Evolutionary conservation across 805 yeast species (phyloP).

Genomic region (Lipomyces japonicus): DNA sequence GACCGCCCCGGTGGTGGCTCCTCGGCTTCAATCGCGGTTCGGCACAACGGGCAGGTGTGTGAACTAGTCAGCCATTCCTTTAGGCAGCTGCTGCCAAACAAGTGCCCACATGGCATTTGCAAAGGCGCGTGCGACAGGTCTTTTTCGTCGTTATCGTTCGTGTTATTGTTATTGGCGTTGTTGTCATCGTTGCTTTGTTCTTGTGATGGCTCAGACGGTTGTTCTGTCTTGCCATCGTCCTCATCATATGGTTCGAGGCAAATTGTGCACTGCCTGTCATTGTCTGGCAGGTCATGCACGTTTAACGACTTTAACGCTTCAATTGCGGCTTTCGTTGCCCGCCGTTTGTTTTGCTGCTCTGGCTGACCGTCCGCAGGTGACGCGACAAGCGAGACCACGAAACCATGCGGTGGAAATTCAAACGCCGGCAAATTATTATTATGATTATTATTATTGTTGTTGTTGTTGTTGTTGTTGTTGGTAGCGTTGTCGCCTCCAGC

Average conservation of each 20-base stretch:
- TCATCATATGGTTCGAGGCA: too few species aligned
- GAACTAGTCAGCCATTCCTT: conserved; percentile 75
- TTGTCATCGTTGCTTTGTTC: neutral
- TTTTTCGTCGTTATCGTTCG: conserved; percentile 18
- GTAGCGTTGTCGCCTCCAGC: neutral
- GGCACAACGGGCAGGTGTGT: conserved; percentile 82
- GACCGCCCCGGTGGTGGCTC: conserved; percentile 4
- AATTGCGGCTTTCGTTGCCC: conserved; percentile 38
- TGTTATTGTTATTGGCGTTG: neutral
- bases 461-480: neutral
- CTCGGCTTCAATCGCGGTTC: conserved; percentile 49
- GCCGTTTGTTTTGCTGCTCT: too few species aligned
- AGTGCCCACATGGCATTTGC: conserved; percentile 77
- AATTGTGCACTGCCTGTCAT: too few species aligned
- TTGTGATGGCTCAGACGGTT: neutral
- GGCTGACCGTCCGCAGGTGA: conserved; percentile 3
- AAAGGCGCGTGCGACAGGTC: conserved; percentile 57
- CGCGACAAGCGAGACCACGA: neutral
- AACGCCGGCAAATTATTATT: neutral
- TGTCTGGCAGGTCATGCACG: too few species aligned
- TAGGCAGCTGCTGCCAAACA: conserved; percentile 82
- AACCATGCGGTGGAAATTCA: neutral
- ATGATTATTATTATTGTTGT: neutral
- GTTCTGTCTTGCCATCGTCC: neutral
- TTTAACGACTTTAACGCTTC: conserved; percentile 35